Conservation (phyloP, 148 eudicot species). For the Vaccinium darrowii region DNA sequence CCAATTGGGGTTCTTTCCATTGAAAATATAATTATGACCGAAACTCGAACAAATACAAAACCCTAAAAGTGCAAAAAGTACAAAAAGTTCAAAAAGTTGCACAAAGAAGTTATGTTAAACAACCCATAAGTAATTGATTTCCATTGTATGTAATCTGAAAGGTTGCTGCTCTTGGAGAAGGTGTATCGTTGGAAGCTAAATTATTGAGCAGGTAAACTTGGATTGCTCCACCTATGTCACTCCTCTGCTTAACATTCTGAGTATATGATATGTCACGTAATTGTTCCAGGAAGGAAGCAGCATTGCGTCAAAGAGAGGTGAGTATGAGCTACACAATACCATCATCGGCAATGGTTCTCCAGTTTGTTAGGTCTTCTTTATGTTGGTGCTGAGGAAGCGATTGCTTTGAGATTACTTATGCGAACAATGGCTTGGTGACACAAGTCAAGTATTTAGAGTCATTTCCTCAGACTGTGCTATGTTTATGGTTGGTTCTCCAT, state of each 20-base stretch:
- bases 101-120: too few relatives aligned
- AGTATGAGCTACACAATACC: slow-evolving; percentile 18
- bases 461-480: not conserved
- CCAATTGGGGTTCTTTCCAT: not conserved
- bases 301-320: slow-evolving; percentile 94
- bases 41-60: too few relatives aligned
- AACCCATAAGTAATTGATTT: not conserved
- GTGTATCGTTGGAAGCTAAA: slow-evolving; percentile 93
- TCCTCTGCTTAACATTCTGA: slow-evolving; percentile 18
- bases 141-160: slow-evolving; percentile 19
- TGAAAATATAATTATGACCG: not conserved
- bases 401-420: not conserved
- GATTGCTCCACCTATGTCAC: slow-evolving; percentile 16
- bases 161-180: slow-evolving; percentile 99
- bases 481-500: slow-evolving; percentile 1
- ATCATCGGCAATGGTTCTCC: not conserved
- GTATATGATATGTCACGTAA: slow-evolving; percentile 26
- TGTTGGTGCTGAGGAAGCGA: not conserved
- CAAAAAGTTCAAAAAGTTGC: too few relatives aligned
- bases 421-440: slow-evolving; percentile 7
- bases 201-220: slow-evolving; percentile 75
- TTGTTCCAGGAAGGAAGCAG: slow-evolving; percentile 90
- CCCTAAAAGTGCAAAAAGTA: too few relatives aligned
- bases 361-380: not conserved
- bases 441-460: slow-evolving; percentile 1